A percentile compares a stretch with the other conserved stretches of the same genome.
Evolutionary conservation across 2,329 filamentous ascomycete species (phyloP).

Genomic region (Pseudocercospora macadamiae): DNA sequence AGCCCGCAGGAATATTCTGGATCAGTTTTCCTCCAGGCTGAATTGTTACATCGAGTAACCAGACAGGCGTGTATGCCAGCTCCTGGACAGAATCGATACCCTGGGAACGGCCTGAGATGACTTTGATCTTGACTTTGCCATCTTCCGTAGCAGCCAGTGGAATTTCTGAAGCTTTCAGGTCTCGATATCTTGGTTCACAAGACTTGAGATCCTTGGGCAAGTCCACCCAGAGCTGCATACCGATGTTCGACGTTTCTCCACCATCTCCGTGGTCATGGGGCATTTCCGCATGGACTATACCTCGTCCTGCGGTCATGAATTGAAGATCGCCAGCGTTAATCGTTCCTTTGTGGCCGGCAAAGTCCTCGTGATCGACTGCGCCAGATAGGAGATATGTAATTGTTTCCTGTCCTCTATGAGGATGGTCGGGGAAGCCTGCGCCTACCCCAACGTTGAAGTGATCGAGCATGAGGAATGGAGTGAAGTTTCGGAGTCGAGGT

Average conservation of each 20-base stretch:
- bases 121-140: slow-evolving; percentile 77
- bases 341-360: slow-evolving; percentile 81
- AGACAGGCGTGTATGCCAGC: slow-evolving; percentile 95
- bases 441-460: slow-evolving; percentile 74
- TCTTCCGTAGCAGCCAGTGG: slow-evolving; percentile 72
- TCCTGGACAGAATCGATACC: slow-evolving; percentile 87
- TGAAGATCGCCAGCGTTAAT: slow-evolving; percentile 88
- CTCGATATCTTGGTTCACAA: slow-evolving; percentile 90
- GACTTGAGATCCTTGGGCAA: slow-evolving; percentile 78
- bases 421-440: slow-evolving; percentile 48
- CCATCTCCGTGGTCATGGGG: slow-evolving; percentile 75
- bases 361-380: slow-evolving; percentile 89
- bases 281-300: slow-evolving; percentile 86
- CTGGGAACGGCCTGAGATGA: slow-evolving; percentile 84
- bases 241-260: slow-evolving; percentile 77
- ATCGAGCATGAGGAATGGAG: slow-evolving; percentile 94
- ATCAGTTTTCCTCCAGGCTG: slow-evolving; percentile 75
- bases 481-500: slow-evolving; percentile 78
- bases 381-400: slow-evolving; percentile 90
- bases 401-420: slow-evolving; percentile 77
- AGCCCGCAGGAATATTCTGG: slow-evolving; percentile 75
- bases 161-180: slow-evolving; percentile 78
- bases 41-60: slow-evolving; percentile 84
- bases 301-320: slow-evolving; percentile 94
- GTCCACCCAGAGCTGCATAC: slow-evolving; percentile 95